Conservation (phyloP, 768 basidiomycete genomes). For the Calocera viscosa region DNA sequence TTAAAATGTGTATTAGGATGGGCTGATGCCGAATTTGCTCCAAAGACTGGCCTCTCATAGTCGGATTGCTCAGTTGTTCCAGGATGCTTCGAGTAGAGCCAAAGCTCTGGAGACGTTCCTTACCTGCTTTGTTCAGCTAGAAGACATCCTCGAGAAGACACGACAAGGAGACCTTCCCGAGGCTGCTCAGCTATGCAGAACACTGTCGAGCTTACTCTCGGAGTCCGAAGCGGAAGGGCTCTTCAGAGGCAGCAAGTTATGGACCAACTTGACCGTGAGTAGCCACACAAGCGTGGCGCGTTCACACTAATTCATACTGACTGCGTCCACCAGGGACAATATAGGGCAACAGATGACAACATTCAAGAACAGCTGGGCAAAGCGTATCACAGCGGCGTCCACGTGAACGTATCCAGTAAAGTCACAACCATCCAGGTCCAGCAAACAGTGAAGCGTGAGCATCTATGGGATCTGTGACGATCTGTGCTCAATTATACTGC, state of each 20-base stretch:
- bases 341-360: constrained; percentile 12
- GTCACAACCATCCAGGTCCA: constrained; percentile 3
- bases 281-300: neutral
- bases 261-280: constrained; percentile 13
- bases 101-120: constrained; percentile 45
- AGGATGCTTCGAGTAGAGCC: constrained; percentile 40
- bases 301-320: neutral
- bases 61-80: constrained; percentile 31
- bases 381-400: constrained; percentile 11
- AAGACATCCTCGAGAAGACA: constrained; percentile 39
- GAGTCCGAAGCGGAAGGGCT: neutral
- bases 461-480: neutral
- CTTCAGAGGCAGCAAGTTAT: constrained; percentile 28
- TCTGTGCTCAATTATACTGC: neutral
- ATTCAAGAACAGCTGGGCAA: constrained; percentile 16
- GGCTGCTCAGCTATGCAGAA: constrained; percentile 42
- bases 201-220: constrained; percentile 15
- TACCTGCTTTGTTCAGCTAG: constrained; percentile 31
- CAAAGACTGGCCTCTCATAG: constrained; percentile 46
- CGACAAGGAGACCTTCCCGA: constrained; percentile 48
- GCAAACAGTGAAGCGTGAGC: neutral
- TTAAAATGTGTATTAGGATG: constrained; percentile 38
- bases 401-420: neutral
- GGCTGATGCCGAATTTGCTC: constrained; percentile 51
- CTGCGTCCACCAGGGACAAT: constrained; percentile 10